Evolutionary conservation across 1,139 yeast genomes (phyloP).

Genomic region (Tardiomyces blankii): DNA sequence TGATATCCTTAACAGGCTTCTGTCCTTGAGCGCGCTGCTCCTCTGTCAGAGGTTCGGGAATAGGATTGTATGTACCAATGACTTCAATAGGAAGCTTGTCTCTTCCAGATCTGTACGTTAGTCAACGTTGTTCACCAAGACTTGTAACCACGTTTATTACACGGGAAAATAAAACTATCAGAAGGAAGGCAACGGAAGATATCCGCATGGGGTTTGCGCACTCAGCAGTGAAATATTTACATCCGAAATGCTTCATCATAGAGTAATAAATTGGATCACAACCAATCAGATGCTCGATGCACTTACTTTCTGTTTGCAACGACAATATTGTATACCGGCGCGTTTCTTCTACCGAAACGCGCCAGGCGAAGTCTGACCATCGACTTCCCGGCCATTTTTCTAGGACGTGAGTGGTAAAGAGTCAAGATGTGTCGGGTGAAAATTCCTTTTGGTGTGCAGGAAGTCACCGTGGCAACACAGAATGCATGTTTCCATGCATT

Average conservation of each 20-base stretch:
- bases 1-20: constrained; percentile 66
- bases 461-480: too few species aligned
- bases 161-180: neutral
- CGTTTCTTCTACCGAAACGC: constrained; percentile 81
- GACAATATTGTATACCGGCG: constrained; percentile 85
- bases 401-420: too few species aligned
- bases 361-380: constrained; percentile 65
- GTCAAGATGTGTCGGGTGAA: too few species aligned
- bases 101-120: constrained; percentile 41
- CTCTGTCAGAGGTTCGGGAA: constrained; percentile 58
- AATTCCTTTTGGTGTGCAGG: too few species aligned
- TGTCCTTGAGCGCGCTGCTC: constrained; percentile 40
- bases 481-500: too few species aligned
- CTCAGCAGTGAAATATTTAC: neutral
- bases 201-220: neutral
- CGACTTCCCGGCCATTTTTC: neutral
- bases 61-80: constrained; percentile 85
- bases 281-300: neutral
- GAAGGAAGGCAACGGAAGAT: neutral
- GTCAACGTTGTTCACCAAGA: neutral
- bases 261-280: neutral
- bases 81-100: constrained; percentile 89
- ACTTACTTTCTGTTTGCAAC: constrained; percentile 47
- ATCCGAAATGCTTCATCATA: neutral
- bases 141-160: neutral